These are phyloP conservation scores for Blastobotrys raffinosifermentans DNA, from an alignment of 1,139 yeast species.

Conservation along the genomic window DNA sequence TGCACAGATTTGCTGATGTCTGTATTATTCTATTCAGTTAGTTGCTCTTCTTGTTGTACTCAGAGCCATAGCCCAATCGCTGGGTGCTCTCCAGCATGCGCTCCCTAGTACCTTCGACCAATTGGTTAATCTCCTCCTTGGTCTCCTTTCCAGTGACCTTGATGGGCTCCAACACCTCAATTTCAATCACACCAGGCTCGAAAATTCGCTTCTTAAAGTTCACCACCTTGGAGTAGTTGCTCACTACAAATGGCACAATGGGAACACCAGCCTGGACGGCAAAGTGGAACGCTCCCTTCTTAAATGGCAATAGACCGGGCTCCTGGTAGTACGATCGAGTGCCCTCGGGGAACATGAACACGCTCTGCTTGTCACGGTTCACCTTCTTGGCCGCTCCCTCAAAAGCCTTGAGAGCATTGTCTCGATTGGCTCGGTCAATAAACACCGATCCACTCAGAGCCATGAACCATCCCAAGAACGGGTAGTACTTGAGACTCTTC, in stretches of 20 bases:
- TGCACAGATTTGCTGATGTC: neutral
- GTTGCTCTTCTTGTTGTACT: slow-evolving; percentile 6
- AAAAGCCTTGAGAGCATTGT: slow-evolving; percentile 68
- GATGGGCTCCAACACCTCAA: slow-evolving; percentile 65
- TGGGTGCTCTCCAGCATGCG: slow-evolving; percentile 37
- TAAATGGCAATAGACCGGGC: slow-evolving; percentile 75
- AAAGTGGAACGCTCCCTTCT: slow-evolving; percentile 96
- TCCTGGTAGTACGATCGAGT: slow-evolving; percentile 73
- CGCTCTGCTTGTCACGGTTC: slow-evolving; percentile 54
- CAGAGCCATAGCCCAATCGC: slow-evolving; percentile 28
- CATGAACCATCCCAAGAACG: slow-evolving; percentile 98
- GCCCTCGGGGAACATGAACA: slow-evolving; percentile 89
- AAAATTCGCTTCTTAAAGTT: slow-evolving; percentile 46
- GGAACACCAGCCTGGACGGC: slow-evolving; percentile 93
- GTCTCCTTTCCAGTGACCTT: slow-evolving; percentile 48
- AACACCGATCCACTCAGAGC: slow-evolving; percentile 83
- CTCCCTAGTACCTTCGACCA: slow-evolving; percentile 37
- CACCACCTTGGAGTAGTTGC: slow-evolving; percentile 75
- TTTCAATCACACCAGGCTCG: slow-evolving; percentile 51
- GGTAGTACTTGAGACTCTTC: slow-evolving; percentile 72
- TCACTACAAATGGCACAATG: slow-evolving; percentile 77
- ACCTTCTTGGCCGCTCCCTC: slow-evolving; percentile 60
- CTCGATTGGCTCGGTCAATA: slow-evolving; percentile 75
- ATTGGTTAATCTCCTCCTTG: slow-evolving; percentile 50
- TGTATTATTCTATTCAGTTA: neutral